Conservation (phyloP, 345 rosid genomes). For the Hibiscus tridactylites region DNA sequence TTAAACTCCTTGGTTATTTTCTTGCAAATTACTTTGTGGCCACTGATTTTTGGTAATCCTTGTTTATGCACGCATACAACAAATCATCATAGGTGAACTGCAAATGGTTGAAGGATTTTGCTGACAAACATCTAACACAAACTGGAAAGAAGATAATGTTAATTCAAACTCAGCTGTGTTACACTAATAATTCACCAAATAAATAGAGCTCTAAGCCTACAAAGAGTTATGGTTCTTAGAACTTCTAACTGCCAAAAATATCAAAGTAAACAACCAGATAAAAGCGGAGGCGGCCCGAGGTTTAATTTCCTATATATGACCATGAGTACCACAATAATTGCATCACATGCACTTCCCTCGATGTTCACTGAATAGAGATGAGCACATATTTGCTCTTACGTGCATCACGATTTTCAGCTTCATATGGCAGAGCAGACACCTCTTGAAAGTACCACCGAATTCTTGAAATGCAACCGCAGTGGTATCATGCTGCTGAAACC, state of each 20-base stretch:
- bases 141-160: not conserved
- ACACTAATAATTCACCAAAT: not conserved
- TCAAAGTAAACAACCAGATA: not conserved
- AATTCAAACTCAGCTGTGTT: not conserved
- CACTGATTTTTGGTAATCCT: no score
- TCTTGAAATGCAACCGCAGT: slow-evolving; percentile 28
- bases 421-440: slow-evolving; percentile 40
- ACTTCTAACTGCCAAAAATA: not conserved
- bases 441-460: slow-evolving; percentile 26
- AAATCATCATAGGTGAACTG: not conserved
- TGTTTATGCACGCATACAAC: no score
- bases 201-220: not conserved
- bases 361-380: not conserved
- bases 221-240: not conserved
- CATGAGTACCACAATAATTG: not conserved
- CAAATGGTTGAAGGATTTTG: not conserved
- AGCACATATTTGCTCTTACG: slow-evolving; percentile 19
- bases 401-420: slow-evolving; percentile 47
- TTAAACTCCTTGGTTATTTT: no score
- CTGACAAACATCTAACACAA: not conserved
- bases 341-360: not conserved
- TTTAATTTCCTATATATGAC: not conserved
- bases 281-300: not conserved
- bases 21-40: no score
- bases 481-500: slow-evolving; percentile 34